Evolutionary conservation across 805 yeast species (phyloP), one percentile per base, ranked within the genome.

Genomic region (Ascoidea asiatica): DNA sequence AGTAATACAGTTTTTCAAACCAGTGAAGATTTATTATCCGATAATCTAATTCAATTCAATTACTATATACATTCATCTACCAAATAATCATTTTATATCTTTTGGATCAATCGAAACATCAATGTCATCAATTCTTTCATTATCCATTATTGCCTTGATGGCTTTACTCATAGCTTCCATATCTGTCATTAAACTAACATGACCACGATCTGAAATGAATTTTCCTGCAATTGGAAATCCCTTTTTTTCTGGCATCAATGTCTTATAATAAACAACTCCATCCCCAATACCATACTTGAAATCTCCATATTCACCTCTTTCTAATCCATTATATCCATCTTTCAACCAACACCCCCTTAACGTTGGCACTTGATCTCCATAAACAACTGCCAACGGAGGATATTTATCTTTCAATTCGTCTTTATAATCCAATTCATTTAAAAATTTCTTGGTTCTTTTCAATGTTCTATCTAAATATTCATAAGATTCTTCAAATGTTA

Each of bases 261-360:
- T 81, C 50, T 75, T 75, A 51, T 81, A 84, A 60, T 84, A 84
- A 1, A 86, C 86, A 18, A 89, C 96, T 39, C 97, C 97, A 59
- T 89, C 97, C 15, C 97, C 97, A 4, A 86, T 85, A 0, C 95
- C 95, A 54, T 85, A 88, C 53, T 72, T 76, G 53, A 86, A 81
- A 53, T 84, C 80, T 50, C 72, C 77, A 62, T 83, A 88, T 50
- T 76, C 72, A 3, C 95, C 95, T 37, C 72, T 68, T 46, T 64
- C 69, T 47, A 89, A 77, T 36, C 77, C 92, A 39, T 79, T 72
- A 8, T 57, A 57, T 5, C 79, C 74, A 29, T 66, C 58, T 1
- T 88, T 92, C n/a, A n/a, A n/a, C 44, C 77, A 64, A 2, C 86
- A 81, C 5, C 90, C 95, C 43, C 92, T 70, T 4, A 86, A 89